Conservation (phyloP, 768 basidiomycete species). For the Leccinum aurantiacum region DNA sequence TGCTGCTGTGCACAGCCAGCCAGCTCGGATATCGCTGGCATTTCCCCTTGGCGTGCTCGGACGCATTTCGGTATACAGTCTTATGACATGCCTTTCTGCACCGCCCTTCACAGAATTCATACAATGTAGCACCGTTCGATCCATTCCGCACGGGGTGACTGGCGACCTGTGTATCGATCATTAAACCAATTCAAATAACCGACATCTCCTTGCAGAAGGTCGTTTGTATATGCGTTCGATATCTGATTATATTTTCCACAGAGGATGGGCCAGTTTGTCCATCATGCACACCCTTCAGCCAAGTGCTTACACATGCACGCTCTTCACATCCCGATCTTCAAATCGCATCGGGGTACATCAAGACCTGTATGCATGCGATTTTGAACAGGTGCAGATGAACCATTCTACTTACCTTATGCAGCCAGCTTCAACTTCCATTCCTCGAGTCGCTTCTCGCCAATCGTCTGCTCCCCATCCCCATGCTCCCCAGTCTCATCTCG, state of each 20-base stretch:
- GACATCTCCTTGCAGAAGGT: neutral
- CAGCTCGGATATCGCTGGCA: too few relatives aligned
- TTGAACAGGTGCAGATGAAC: neutral
- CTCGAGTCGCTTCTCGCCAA: neutral
- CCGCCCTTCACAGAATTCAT: neutral
- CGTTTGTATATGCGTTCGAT: neutral
- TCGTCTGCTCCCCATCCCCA: neutral
- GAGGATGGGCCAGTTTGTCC: too few relatives aligned
- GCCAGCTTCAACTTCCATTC: slow-evolving; percentile 7
- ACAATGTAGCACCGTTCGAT: neutral
- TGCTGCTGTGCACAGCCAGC: neutral
- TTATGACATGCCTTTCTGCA: neutral
- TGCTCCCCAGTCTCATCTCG: neutral
- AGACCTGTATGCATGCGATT: neutral
- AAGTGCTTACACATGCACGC: neutral
- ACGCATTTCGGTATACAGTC: neutral
- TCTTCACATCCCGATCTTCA: neutral
- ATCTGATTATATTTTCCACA: neutral
- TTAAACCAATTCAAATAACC: neutral
- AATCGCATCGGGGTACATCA: neutral
- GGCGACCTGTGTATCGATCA: neutral
- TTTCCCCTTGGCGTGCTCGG: neutral
- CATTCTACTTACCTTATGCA: neutral
- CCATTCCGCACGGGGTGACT: neutral
- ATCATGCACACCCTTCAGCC: neutral